Percentiles rank a stretch among this genome's conserved stretches.
Evolutionary conservation across 257 asterid species (phyloP).

Genomic region (Catharanthus roseus): DNA sequence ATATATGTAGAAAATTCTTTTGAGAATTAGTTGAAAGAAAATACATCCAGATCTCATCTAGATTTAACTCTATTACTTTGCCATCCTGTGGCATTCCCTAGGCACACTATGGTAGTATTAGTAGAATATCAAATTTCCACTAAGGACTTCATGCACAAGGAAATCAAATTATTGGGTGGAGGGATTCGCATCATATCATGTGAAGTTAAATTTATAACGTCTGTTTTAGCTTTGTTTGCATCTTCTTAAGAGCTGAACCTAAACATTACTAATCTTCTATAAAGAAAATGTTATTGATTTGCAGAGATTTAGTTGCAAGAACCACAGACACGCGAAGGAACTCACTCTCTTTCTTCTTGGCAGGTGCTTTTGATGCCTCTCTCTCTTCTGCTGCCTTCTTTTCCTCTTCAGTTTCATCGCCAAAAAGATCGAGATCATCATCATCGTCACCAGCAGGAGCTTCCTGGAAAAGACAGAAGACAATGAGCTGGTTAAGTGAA

Average conservation of each 20-base stretch:
- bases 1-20: too few relatives aligned
- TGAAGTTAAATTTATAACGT: background rate
- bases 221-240: background rate
- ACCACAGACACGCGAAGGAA: background rate
- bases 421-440: conserved; percentile 88
- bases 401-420: conserved; percentile 97
- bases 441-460: conserved; percentile 50
- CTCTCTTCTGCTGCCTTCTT: conserved; percentile 92
- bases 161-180: background rate
- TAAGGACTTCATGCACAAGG: too few relatives aligned
- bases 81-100: background rate
- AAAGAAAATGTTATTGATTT: background rate
- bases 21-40: background rate
- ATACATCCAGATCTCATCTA: too few relatives aligned
- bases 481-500: background rate
- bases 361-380: conserved; percentile 60
- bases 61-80: too few relatives aligned
- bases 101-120: background rate
- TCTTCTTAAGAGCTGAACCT: background rate
- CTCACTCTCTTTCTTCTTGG: conserved; percentile 97
- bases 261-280: background rate
- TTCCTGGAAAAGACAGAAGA: conserved; percentile 26
- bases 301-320: background rate
- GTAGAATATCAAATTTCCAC: too few relatives aligned
- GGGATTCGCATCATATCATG: background rate